These are phyloP conservation scores for Flaveria sonorensis DNA, from an alignment of 129 eudicot genomes.

Conservation along the genomic window DNA sequence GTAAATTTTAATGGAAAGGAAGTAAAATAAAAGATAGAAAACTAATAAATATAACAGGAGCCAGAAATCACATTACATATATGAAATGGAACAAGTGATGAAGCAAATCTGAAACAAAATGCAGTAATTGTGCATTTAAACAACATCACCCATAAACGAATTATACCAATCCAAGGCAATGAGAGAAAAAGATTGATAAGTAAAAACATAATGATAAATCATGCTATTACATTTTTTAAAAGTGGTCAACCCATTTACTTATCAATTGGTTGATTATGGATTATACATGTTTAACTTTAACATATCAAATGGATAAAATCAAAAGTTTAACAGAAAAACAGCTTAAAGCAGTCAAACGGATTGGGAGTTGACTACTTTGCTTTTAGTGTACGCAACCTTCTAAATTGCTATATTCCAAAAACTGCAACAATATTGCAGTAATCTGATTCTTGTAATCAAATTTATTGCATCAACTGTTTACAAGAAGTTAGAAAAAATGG, in stretches of 20 bases:
- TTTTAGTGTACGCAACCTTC: slow-evolving; percentile 2
- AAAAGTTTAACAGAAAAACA: neutral
- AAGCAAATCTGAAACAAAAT: neutral
- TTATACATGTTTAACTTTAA: neutral
- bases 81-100: neutral
- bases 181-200: neutral
- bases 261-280: neutral
- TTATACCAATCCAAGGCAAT: neutral
- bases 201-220: neutral
- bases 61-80: neutral
- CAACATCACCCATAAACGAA: neutral
- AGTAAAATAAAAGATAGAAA: neutral
- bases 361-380: neutral
- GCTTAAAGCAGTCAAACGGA: neutral
- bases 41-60: neutral
- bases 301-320: neutral
- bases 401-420: neutral
- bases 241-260: neutral
- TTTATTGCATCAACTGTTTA: neutral
- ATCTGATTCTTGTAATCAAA: neutral
- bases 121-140: neutral
- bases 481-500: neutral
- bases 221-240: neutral
- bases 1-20: neutral
- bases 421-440: neutral